phyloP scores from a whole-genome alignment of 352 stramenopile species.

The Globisporangium cederbergense region DNA sequence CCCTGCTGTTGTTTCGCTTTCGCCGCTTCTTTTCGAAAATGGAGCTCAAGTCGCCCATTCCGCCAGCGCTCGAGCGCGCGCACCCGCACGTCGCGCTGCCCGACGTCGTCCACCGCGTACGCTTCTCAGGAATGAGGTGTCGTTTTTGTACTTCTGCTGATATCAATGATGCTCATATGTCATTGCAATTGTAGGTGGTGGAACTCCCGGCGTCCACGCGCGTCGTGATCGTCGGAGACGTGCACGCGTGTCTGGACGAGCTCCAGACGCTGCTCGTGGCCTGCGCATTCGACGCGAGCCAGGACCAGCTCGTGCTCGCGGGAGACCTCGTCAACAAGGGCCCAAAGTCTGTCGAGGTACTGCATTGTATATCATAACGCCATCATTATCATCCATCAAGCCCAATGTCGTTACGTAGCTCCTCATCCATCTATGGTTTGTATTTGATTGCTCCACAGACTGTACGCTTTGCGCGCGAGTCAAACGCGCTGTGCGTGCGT shows the following conservation, averaged over 20 bases:
- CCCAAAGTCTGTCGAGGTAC: conserved; percentile 63
- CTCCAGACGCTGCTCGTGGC: conserved; percentile 54
- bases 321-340: conserved; percentile 94
- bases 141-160: neutral
- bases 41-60: neutral
- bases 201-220: conserved; percentile 30
- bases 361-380: neutral
- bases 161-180: neutral
- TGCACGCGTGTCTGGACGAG: conserved; percentile 91
- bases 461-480: conserved; percentile 68
- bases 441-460: conserved; percentile 25
- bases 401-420: neutral
- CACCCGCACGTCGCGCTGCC: conserved; percentile 53
- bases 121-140: neutral
- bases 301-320: conserved; percentile 83
- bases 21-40: neutral
- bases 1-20: no score
- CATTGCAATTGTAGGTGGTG: conserved; percentile 11
- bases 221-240: conserved; percentile 88
- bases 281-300: conserved; percentile 40
- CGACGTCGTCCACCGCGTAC: conserved; percentile 35
- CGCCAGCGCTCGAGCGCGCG: conserved; percentile 21
- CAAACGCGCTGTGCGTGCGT: conserved; percentile 53
- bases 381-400: neutral
- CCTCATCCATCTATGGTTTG: neutral